Percentiles rank a stretch among this genome's conserved stretches.
phyloP scores from a whole-genome alignment of 805 yeast species.

The Candida namnaoensis region DNA sequence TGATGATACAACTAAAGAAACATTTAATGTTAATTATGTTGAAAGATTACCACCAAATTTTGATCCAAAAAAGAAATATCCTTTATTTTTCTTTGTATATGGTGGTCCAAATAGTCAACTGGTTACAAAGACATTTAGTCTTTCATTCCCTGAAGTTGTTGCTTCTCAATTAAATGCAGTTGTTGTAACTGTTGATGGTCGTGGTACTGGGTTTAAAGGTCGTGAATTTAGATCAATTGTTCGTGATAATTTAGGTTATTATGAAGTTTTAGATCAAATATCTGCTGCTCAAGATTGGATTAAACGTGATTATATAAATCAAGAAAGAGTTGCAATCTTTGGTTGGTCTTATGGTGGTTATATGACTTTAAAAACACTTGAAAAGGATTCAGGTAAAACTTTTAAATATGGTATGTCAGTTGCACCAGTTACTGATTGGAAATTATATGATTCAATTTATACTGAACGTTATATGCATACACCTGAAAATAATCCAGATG shows the following conservation, averaged over 20 bases:
- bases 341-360: conserved; percentile 99
- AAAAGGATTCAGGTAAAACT: conserved; percentile 61
- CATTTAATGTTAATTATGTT: conserved; percentile 45
- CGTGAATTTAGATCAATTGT: conserved; percentile 69
- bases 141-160: conserved; percentile 64
- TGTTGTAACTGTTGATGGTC: conserved; percentile 90
- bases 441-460: conserved; percentile 83
- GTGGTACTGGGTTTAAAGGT: conserved; percentile 94
- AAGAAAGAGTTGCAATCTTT: conserved; percentile 72
- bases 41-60: conserved; percentile 76
- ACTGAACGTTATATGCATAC: conserved; percentile 92
- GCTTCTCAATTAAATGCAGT: conserved; percentile 74
- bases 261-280: conserved; percentile 83
- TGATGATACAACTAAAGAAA: conserved; percentile 15
- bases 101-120: conserved; percentile 96
- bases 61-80: conserved; percentile 46
- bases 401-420: conserved; percentile 92
- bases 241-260: conserved; percentile 69
- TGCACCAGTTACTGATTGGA: conserved; percentile 97
- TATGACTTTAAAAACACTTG: conserved; percentile 81
- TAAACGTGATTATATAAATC: conserved; percentile 50
- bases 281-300: conserved; percentile 61
- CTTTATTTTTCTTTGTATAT: conserved; percentile 82
- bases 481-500: conserved; percentile 59
- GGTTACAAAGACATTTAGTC: conserved; percentile 49